phyloP scores from a whole-genome alignment of 768 basidiomycete species.

The Trametes punicea region DNA sequence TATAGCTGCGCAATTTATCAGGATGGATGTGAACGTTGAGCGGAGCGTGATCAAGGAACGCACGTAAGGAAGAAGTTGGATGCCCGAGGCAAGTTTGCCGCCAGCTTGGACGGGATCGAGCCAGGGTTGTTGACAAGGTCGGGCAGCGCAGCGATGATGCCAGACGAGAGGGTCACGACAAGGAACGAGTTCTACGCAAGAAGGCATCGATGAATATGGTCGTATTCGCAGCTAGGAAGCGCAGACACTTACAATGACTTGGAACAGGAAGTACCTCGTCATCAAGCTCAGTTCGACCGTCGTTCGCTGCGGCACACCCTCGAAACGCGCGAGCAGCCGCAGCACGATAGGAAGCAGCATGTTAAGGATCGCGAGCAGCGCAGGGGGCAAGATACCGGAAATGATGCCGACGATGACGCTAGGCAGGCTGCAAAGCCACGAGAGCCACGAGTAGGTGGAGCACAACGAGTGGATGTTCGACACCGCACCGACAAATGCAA shows the following conservation, averaged over 20 bases:
- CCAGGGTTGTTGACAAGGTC: slow-evolving; percentile 63
- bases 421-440: slow-evolving; percentile 80
- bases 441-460: slow-evolving; percentile 60
- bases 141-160: slow-evolving; percentile 71
- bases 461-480: slow-evolving; percentile 80
- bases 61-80: slow-evolving; percentile 91
- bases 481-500: slow-evolving; percentile 69
- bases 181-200: slow-evolving; percentile 85
- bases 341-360: slow-evolving; percentile 84
- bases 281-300: slow-evolving; percentile 88
- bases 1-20: slow-evolving; percentile 44
- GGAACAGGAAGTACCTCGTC: slow-evolving; percentile 90
- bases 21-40: not conserved
- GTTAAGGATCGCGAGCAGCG: slow-evolving; percentile 86
- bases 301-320: slow-evolving; percentile 85
- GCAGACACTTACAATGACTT: slow-evolving; percentile 66
- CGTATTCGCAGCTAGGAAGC: too few relatives aligned
- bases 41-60: slow-evolving; percentile 21
- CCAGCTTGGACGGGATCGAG: slow-evolving; percentile 67
- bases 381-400: slow-evolving; percentile 84
- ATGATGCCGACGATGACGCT: slow-evolving; percentile 72
- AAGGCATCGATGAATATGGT: not conserved
- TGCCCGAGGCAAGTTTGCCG: slow-evolving; percentile 73
- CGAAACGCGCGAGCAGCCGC: slow-evolving; percentile 74
- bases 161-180: slow-evolving; percentile 81